Evolutionary conservation across 768 basidiomycete species (phyloP).

Genomic region (Omphalotus guepiniiformis): DNA sequence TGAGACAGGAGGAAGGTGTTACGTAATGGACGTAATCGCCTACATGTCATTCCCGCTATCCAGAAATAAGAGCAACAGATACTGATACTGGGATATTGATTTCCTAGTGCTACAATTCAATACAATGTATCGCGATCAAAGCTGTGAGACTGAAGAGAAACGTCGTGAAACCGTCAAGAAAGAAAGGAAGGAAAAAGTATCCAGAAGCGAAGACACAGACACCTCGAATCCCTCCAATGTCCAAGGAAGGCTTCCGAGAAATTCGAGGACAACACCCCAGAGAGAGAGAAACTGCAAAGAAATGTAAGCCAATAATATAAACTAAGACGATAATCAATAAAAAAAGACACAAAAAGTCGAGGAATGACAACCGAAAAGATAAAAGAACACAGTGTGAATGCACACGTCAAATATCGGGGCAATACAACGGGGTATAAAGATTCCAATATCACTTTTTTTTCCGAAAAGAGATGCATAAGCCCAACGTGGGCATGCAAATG

Average conservation of each 20-base stretch:
- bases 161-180: background rate
- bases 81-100: no score
- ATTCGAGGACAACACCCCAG: background rate
- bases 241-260: background rate
- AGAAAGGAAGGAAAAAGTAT: background rate
- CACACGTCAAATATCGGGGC: no score
- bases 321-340: background rate
- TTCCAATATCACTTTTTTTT: no score
- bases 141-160: background rate
- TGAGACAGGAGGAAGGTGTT: no score
- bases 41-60: no score
- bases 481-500: no score
- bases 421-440: no score
- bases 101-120: constrained; percentile 5
- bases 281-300: background rate
- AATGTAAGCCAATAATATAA: background rate
- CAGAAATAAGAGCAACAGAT: no score
- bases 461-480: no score
- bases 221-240: background rate
- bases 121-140: no score
- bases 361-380: background rate
- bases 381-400: no score
- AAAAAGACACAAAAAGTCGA: background rate
- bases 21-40: no score
- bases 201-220: background rate